phyloP scores from a whole-genome alignment of 2,329 filamentous ascomycete genomes.

The Cladosporium sp. region DNA sequence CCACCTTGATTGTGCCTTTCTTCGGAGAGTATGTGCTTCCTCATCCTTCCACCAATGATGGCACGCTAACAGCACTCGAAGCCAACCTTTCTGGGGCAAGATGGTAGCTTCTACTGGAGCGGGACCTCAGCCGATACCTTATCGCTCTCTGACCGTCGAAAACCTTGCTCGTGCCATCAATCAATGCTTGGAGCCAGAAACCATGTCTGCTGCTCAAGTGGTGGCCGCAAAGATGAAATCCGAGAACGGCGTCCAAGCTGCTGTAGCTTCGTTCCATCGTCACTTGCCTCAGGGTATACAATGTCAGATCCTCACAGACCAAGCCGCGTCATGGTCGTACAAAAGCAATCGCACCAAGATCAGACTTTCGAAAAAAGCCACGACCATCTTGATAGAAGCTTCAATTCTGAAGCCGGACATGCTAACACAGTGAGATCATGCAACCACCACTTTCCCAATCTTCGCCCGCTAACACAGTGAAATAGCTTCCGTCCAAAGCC shows the following conservation, averaged over 20 bases:
- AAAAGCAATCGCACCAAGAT: constrained; percentile 53
- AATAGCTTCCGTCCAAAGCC: constrained; percentile 16
- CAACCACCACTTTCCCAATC: constrained; percentile 54
- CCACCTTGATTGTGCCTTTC: constrained; percentile 53
- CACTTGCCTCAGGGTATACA: constrained; percentile 57
- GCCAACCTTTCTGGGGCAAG: constrained; percentile 50
- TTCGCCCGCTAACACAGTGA: constrained; percentile 50
- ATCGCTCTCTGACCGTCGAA: constrained; percentile 56
- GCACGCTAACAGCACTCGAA: constrained; percentile 17
- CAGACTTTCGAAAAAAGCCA: constrained; percentile 58
- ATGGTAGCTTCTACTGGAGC: constrained; percentile 43
- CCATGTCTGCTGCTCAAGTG: constrained; percentile 51
- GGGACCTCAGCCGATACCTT: constrained; percentile 71
- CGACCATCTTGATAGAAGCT: constrained; percentile 56
- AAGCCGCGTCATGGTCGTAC: constrained; percentile 59
- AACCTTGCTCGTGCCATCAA: constrained; percentile 41
- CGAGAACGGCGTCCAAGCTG: constrained; percentile 65
- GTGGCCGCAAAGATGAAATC: constrained; percentile 61
- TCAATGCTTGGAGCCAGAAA: constrained; percentile 54
- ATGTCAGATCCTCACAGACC: constrained; percentile 65
- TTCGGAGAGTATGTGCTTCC: constrained; percentile 46
- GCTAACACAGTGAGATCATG: constrained; percentile 58
- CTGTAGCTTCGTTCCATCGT: constrained; percentile 62
- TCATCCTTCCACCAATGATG: constrained; percentile 37
- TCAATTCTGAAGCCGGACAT: constrained; percentile 50